Base-by-base conservation (phyloP, 352 stramenopile genomes). In the Globisporangium megalacanthum region DNA sequence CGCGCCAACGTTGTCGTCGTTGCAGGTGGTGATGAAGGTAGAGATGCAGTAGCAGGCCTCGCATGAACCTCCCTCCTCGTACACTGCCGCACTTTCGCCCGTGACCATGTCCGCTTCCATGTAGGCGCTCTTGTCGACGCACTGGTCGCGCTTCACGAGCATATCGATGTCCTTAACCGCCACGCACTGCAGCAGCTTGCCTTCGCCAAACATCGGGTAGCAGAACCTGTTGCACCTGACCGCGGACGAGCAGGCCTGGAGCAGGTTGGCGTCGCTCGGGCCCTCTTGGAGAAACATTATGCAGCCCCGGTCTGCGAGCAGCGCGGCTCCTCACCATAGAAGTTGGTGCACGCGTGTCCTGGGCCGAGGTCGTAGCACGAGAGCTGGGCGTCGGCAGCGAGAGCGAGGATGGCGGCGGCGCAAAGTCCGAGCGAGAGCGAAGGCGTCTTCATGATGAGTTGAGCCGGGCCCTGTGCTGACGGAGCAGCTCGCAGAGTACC, bases 401-500 rank as follows among this genome's bases (percentile, higher is more conserved):
- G 33, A 8, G 8, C 33, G 33, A 37, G 33, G 33, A 8, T 8
- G 33, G 33, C 33, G 33, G 33, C 33, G 33, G 33, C 33, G 33
- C 33, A 37, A 8, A 37, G 5, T 9, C 4, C 33, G 33, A 37
- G 33, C 33, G 33, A 37, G 33, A 37, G 33, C 33, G 33, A 37
- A 37, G 33, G 33, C 33, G 33, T 37, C 33, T 37, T 92, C 37
- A 90, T 97, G 76, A 95, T 83, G 0, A 89, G 76, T 31, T 37
- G 75, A 84, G 1, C 88, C 88, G 1, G 79, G 84, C 0, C 66
- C 75, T 0, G 84, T 92, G 56, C 64, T 84, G 37, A 65, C 69
- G 14, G 68, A 85, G 50, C 84, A 92, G 58, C 72, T 94, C 14
- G 55, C 80, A 37, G 84, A 92, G 58, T 94, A 94, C 52, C 78